Base-by-base conservation (phyloP, 1,284 basidiomycete genomes). In the Exobasidium cylindrosporum region DNA sequence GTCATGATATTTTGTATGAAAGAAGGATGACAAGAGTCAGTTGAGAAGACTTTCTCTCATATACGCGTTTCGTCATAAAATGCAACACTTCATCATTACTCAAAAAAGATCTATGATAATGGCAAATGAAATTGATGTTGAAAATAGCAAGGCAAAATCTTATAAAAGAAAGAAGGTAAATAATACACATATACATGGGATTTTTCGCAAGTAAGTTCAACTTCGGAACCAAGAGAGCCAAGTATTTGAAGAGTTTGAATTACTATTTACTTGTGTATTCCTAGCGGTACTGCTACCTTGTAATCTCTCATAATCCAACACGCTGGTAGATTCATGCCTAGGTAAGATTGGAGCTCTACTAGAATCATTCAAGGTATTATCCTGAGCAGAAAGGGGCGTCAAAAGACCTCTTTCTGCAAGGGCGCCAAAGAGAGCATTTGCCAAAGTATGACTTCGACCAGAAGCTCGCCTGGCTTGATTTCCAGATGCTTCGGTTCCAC, bases 401-500 rank as follows among this genome's bases (percentile, higher is more conserved):
- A 74, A 46, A 7, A 74, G 50, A 1, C 72, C 72, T 5, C 72
- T 61, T 11, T 74, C 73, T 29, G 66, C 64, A 30, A 75, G 50
- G 63, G 67, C 72, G n/a, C 71, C 69, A 5, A 73, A 54, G n/a
- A 75, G 66, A 1, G 70, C 67, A 28, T 69, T 75, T 56, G 71
- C 73, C 11, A 75, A 40, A 40, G 63, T 55, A 50, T 72, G 69
- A 23, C 65, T 73, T 2, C 71, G 46, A 7, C 72, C 70, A 4
- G 66, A 67, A 1, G 64, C 63, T 5, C 72, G 61, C 1, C 70
- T 61, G 2, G 71, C 71, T 31, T 44, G 58, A n/a, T 29, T 40
- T 24, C 53, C 43, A 43, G 23, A 6, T 3, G 35, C 46, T 7
- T 23, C 32, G 10, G 53, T 63, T 43, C 57, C 50, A 32, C 57